Conservation (phyloP, 169 alveolate species). For the Prorocentrum cordatum region DNA sequence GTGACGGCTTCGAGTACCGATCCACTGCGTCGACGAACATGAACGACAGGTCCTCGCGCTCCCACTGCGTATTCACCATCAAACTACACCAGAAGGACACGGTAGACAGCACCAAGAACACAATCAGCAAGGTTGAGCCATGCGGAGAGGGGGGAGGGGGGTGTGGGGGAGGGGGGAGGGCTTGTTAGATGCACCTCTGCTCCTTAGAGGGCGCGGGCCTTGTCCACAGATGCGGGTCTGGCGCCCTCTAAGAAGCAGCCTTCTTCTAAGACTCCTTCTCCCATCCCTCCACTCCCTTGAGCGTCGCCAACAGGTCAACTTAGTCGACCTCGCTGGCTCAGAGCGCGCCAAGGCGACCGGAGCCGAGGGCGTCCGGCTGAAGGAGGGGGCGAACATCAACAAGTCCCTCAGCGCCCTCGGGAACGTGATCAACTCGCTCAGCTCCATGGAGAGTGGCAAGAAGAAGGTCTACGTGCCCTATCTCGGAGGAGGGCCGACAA, state of each 20-base stretch:
- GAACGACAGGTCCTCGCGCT: conserved; percentile 74
- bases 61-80: conserved; percentile 80
- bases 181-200: no score
- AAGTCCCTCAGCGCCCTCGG: conserved; percentile 16
- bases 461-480: background rate
- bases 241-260: no score
- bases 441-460: background rate
- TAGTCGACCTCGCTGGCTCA: conserved; percentile 46
- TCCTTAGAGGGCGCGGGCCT: no score
- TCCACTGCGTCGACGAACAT: conserved; percentile 76
- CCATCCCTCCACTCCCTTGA: no score
- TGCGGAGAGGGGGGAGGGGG: background rate
- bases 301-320: background rate
- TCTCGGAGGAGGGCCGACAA: no score
- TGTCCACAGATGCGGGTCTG: no score
- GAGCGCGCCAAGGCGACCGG: conserved; percentile 45
- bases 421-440: background rate
- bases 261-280: no score
- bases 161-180: no score
- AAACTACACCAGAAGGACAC: background rate
- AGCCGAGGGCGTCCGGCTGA: conserved; percentile 23
- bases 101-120: background rate
- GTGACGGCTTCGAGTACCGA: conserved; percentile 60
- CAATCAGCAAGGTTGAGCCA: no score
- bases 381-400: conserved; percentile 50